Percentiles rank a stretch among this genome's conserved stretches.
Evolutionary conservation across 345 rosid species (phyloP).

Genomic region (Brassica cretica): DNA sequence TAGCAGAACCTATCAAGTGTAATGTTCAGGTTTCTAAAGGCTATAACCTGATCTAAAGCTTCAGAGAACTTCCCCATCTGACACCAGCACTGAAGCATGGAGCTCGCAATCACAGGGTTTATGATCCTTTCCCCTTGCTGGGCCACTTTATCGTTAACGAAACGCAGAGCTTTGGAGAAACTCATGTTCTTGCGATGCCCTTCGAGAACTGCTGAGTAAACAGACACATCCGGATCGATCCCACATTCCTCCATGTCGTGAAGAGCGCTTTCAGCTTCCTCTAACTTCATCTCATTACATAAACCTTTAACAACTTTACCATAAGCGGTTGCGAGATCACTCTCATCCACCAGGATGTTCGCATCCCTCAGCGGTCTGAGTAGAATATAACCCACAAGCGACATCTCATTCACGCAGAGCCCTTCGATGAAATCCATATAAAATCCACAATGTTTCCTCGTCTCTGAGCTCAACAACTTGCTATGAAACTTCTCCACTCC

Average conservation of each 20-base stretch:
- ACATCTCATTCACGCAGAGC: constrained; percentile 50
- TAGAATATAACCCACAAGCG: constrained; percentile 48
- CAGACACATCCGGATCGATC: constrained; percentile 48
- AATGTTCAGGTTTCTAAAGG: constrained; percentile 41
- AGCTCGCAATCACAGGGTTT: constrained; percentile 53
- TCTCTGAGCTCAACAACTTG: constrained; percentile 50
- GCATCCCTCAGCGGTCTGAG: constrained; percentile 44
- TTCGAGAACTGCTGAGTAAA: constrained; percentile 54
- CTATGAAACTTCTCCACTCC: constrained; percentile 44
- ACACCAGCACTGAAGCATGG: constrained; percentile 56
- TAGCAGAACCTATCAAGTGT: constrained; percentile 61
- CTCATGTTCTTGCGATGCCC: constrained; percentile 52
- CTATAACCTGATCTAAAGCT: constrained; percentile 44
- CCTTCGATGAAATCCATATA: constrained; percentile 61
- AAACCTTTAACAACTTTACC: constrained; percentile 54
- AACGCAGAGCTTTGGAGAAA: constrained; percentile 49
- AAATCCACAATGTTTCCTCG: constrained; percentile 39
- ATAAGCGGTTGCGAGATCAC: constrained; percentile 42
- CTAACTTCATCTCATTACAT: constrained; percentile 55
- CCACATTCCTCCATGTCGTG: constrained; percentile 54
- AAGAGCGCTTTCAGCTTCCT: constrained; percentile 54
- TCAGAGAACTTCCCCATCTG: constrained; percentile 44
- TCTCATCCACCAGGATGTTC: constrained; percentile 42
- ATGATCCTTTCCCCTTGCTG: constrained; percentile 46
- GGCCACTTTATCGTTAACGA: constrained; percentile 47